Evolutionary conservation across 2,329 filamentous ascomycete species (phyloP).

Genomic region (Rhexocercosporidium sp.): DNA sequence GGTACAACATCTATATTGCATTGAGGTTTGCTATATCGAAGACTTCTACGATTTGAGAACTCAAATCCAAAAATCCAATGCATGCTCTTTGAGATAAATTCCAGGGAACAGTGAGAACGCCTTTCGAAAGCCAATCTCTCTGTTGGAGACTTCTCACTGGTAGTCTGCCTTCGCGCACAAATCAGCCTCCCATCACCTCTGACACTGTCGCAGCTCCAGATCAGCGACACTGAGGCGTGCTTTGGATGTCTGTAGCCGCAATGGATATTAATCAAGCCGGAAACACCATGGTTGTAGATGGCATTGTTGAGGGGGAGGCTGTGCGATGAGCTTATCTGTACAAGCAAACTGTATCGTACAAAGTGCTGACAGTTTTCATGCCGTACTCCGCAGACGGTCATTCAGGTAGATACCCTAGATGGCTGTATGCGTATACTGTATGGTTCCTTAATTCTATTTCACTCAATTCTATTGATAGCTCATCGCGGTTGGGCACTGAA

Average conservation of each 20-base stretch:
- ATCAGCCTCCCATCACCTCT: background rate
- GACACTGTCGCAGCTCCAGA: slow-evolving; percentile 10
- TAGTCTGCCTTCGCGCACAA: background rate
- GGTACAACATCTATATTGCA: no score
- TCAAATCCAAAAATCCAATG: no score
- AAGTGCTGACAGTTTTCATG: background rate
- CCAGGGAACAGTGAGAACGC: background rate
- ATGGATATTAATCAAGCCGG: background rate
- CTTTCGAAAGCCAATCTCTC: background rate
- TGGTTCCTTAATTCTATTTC: background rate
- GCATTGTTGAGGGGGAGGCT: background rate
- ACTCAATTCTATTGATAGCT: background rate
- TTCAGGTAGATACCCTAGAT: slow-evolving; percentile 1
- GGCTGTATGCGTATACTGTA: background rate
- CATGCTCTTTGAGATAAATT: no score
- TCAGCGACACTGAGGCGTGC: background rate
- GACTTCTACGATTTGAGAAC: no score
- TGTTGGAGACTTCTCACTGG: background rate
- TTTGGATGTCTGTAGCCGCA: background rate
- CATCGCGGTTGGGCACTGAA: background rate
- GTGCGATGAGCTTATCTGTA: background rate
- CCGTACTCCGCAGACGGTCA: background rate
- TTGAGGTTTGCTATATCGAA: no score
- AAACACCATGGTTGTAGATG: background rate
- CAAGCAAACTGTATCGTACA: slow-evolving; percentile 3